Evolutionary conservation across 1,139 yeast genomes (phyloP), one percentile per base, ranked within the genome.

Genomic region (Candida sp.): DNA sequence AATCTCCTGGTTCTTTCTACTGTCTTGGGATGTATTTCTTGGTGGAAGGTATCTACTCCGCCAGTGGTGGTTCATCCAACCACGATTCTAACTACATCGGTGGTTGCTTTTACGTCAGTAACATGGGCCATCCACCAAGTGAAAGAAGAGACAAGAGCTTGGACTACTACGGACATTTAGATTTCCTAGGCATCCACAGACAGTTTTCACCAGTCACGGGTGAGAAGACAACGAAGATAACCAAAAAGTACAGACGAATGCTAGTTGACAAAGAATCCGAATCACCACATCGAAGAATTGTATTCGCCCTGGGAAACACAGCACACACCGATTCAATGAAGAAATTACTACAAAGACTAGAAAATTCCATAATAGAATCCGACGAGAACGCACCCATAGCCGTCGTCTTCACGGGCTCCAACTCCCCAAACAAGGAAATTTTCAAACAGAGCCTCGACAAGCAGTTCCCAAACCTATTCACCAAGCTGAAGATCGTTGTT

Each of bases 61-160:
- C 84, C 5, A 80, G 84, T 23, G 88, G 87, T 26, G 83, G 80
- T 39, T 59, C 64, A 23, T 60, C 67, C 7, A 59, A 63, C 38
- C 67, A 65, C 48, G 66, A 67, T 22, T 56, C 56, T 38, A 63
- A 67, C 48, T 69, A 72, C 37, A 66, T 73, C 30, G 77, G 79
- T 28, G 82, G 82, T 3, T 70, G 76, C 46, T 92, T 94, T 62
- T 84, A 88, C 56, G 96, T 89, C 1, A 80, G 89, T 35, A 81
- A 88, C 11, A 77, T 93, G 49, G 90, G 90, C 1, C 97, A 91
- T 54, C 99, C 99, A 1, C 93, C 96, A 0, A 88, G 92, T 3
- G 99, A 94, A 65, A 76, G 82, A 58, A 75, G 98, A 53, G 86
- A 80, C 12, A 66, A 63, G 1, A 78, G 96, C 0, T 65, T 86